These are phyloP conservation scores for Fonsecaea multimorphosa DNA, from an alignment of 2,329 filamentous ascomycete species.

Conservation along the genomic window DNA sequence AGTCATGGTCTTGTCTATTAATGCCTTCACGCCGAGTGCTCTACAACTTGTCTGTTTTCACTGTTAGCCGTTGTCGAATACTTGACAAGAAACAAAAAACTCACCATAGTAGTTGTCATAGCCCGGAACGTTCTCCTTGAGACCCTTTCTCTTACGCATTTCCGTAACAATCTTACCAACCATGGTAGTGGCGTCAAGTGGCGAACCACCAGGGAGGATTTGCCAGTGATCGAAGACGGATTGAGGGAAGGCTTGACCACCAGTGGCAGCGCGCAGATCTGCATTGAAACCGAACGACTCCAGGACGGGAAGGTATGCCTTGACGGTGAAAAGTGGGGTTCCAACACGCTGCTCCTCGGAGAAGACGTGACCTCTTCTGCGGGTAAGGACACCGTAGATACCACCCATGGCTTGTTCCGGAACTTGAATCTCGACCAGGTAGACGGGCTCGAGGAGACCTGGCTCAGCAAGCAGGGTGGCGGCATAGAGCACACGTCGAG, in stretches of 20 bases:
- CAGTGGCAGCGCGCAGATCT: slow-evolving; percentile 91
- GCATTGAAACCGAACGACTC: slow-evolving; percentile 99
- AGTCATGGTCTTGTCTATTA: slow-evolving; percentile 34
- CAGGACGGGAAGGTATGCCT: slow-evolving; percentile 94
- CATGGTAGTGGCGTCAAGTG: slow-evolving; percentile 81
- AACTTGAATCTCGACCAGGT: slow-evolving; percentile 99
- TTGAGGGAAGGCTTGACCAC: slow-evolving; percentile 98
- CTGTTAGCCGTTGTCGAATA: slow-evolving; percentile 47
- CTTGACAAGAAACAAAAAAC: slow-evolving; percentile 49
- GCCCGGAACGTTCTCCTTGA: slow-evolving; percentile 93
- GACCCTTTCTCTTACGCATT: slow-evolving; percentile 99
- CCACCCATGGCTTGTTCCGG: slow-evolving; percentile 99
- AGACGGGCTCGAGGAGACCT: slow-evolving; percentile 93
- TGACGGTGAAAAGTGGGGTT: slow-evolving; percentile 99
- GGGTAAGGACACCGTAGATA: slow-evolving; percentile 98
- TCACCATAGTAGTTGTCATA: slow-evolving; percentile 80
- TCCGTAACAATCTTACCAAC: slow-evolving; percentile 80
- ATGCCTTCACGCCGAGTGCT: slow-evolving; percentile 38
- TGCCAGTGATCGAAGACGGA: slow-evolving; percentile 99
- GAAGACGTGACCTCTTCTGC: slow-evolving; percentile 98
- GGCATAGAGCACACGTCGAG: slow-evolving; percentile 97
- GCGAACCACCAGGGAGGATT: slow-evolving; percentile 89
- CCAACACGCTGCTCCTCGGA: slow-evolving; percentile 96
- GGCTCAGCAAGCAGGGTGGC: slow-evolving; percentile 89
- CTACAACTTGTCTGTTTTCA: slow-evolving; percentile 87